A percentile compares a stretch with the other conserved stretches of the same genome.
Conservation (phyloP, 2,329 filamentous ascomycete genomes). For the Xylariaceae sp. region DNA sequence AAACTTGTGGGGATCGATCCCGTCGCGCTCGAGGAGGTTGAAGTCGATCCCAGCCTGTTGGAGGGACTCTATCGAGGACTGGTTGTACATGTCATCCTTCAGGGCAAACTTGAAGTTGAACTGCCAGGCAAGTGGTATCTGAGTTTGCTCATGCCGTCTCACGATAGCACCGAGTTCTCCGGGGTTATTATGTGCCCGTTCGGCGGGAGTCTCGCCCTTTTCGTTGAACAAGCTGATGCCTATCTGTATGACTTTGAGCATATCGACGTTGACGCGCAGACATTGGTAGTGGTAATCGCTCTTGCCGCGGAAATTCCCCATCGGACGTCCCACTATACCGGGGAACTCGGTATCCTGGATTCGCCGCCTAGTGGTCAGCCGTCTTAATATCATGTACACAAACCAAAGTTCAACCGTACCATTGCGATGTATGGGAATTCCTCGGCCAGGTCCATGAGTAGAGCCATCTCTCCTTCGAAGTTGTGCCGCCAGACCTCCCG, state of each 20-base stretch:
- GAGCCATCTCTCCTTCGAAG: conserved; percentile 81
- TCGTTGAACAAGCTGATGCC: conserved; percentile 90
- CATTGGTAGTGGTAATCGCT: conserved; percentile 99
- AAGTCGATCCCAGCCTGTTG: conserved; percentile 93
- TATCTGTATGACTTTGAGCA: conserved; percentile 95
- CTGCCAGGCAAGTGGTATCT: conserved; percentile 88
- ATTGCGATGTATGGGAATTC: conserved; percentile 96
- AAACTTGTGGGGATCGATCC: conserved; percentile 86
- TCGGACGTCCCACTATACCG: conserved; percentile 92
- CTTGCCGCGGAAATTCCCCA: conserved; percentile 90
- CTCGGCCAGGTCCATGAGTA: conserved; percentile 75
- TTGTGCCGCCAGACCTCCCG: conserved; percentile 95
- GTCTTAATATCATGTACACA: conserved; percentile 5
- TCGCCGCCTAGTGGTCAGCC: conserved; percentile 20
- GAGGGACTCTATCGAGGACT: conserved; percentile 87
- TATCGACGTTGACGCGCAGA: conserved; percentile 90
- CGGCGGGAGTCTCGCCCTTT: conserved; percentile 79
- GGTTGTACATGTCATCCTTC: conserved; percentile 95
- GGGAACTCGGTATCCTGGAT: conserved; percentile 92
- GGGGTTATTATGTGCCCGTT: conserved; percentile 50
- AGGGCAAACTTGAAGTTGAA: conserved; percentile 98
- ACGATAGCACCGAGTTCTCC: conserved; percentile 34
- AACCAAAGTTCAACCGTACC: conserved; percentile 51
- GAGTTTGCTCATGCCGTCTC: conserved; percentile 39
- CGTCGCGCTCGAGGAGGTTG: conserved; percentile 72